phyloP scores from a whole-genome alignment of 2,329 filamentous ascomycete species.

The Diaporthe ilicicola region DNA sequence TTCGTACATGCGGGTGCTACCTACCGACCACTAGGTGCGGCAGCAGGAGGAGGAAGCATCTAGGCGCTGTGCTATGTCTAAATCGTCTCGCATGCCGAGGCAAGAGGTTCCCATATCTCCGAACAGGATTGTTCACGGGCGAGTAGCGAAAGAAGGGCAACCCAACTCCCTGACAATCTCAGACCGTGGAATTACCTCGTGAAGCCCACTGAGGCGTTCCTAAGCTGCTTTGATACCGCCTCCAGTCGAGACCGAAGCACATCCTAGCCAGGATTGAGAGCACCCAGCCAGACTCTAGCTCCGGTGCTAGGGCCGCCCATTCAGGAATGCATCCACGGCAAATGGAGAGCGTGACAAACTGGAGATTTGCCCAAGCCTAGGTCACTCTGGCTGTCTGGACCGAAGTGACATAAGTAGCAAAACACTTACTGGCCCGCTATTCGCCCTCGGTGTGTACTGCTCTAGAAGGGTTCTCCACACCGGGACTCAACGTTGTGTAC shows the following conservation, averaged over 20 bases:
- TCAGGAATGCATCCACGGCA: slow-evolving; percentile 17
- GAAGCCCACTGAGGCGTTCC: neutral
- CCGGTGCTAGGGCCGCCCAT: slow-evolving; percentile 19
- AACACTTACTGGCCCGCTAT: neutral
- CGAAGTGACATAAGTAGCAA: neutral
- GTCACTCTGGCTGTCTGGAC: neutral
- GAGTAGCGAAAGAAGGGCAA: neutral
- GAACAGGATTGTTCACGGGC: no score
- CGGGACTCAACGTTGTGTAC: neutral
- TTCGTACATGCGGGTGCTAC: slow-evolving; percentile 4
- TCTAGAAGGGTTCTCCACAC: neutral
- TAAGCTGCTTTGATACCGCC: neutral
- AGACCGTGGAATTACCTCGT: neutral
- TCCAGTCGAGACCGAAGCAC: slow-evolving; percentile 1
- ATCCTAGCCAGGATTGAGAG: slow-evolving; percentile 1
- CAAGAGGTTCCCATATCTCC: neutral
- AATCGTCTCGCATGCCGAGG: neutral
- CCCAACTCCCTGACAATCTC: neutral
- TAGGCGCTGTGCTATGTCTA: neutral
- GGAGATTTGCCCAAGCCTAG: neutral
- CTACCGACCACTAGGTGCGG: neutral
- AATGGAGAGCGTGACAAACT: neutral
- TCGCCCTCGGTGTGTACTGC: neutral
- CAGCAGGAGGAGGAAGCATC: neutral
- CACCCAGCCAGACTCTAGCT: slow-evolving; percentile 12